Evolutionary conservation across 441 rosid genomes (phyloP), one percentile per base, ranked within the genome.

Genomic region (Euphorbia celastroides): DNA sequence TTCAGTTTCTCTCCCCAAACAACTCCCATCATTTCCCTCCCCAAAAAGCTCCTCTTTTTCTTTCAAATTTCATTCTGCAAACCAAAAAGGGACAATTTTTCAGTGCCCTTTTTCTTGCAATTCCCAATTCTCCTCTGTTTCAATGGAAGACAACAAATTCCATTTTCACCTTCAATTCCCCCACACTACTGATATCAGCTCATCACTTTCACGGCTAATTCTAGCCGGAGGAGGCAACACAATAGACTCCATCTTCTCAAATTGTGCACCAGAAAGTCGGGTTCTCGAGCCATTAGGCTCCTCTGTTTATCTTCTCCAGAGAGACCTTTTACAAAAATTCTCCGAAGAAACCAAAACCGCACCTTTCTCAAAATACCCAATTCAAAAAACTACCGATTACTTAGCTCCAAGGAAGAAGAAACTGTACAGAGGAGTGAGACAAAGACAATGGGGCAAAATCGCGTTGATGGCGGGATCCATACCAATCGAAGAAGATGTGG

Each of bases 401-500:
- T 44, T 67, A 60, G 38, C 76, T 60, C 86, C 82, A 11, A 46
- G 46, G 14, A 90, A 74, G 84, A 87, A 84, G 87, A 92, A 94
- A 70, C 81, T 85, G 25, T 94, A 92, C 90, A 82, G 97, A 70
- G 99, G 97, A 63, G 93, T 94, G 62, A 78, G 99, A 65, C 96
- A 88, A 78, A 72, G 99, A 69, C 90, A 89, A 77, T 91, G 97
- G 99, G 99, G 99, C 1, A 94, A 91, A 82, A n/a, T n/a, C n/a
- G n/a, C n/a, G n/a, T n/a, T n/a, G n/a, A n/a, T n/a, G n/a, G n/a
- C n/a, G n/a, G n/a, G n/a, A n/a, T n/a, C n/a, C n/a, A n/a, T n/a
- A n/a, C n/a, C n/a, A n/a, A n/a, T n/a, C n/a, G n/a, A n/a, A n/a
- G n/a, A n/a, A n/a, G n/a, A n/a, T n/a, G n/a, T n/a, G n/a, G n/a